phyloP scores from a whole-genome alignment of 495 filamentous ascomycete genomes.

The Penicillium silybi region DNA sequence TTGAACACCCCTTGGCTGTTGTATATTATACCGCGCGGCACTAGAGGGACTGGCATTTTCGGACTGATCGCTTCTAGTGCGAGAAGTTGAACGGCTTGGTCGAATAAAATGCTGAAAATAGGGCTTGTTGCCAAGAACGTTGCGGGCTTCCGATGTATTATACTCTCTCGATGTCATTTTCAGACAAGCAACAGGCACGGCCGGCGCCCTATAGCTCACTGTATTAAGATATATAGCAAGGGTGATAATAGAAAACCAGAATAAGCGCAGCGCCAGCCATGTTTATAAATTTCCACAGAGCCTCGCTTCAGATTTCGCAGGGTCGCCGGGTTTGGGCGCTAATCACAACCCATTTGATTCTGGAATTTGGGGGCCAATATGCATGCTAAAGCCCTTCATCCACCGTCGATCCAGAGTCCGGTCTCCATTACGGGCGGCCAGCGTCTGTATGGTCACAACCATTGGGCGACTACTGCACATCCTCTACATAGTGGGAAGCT shows the following conservation, averaged over 20 bases:
- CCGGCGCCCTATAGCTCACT: background rate
- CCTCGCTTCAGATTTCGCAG: background rate
- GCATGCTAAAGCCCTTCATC: background rate
- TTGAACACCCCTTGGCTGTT: background rate
- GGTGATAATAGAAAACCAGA: background rate
- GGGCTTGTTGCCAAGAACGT: constrained; percentile 4
- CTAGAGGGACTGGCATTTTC: background rate
- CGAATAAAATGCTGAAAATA: constrained; percentile 11
- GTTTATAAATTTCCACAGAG: background rate
- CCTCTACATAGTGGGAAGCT: background rate
- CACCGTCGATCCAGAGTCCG: background rate
- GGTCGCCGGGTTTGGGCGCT: too few species aligned
- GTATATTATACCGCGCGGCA: background rate
- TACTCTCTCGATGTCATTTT: constrained; percentile 9
- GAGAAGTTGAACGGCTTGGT: constrained; percentile 9
- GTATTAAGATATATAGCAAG: background rate
- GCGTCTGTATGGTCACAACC: background rate
- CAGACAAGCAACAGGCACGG: background rate
- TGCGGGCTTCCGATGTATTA: constrained; percentile 6
- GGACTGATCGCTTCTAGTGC: background rate
- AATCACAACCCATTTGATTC: background rate
- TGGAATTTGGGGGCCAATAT: background rate
- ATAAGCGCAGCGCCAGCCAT: background rate
- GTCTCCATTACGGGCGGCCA: background rate
- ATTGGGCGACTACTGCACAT: background rate